phyloP scores from a whole-genome alignment of 306 rosid species.

The Biancaea sappan region DNA sequence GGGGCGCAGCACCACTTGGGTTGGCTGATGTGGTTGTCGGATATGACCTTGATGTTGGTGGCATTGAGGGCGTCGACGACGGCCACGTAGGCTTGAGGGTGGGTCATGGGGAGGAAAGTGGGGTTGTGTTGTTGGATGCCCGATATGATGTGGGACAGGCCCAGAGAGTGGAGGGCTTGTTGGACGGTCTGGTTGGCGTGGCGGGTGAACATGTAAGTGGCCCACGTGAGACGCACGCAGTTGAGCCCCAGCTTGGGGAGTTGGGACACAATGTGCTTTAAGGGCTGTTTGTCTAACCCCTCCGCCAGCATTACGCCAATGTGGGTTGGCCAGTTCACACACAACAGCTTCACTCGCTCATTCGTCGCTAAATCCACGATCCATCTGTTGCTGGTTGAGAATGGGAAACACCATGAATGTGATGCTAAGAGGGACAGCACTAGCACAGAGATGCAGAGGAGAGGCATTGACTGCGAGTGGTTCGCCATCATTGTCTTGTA shows the following conservation, averaged over 20 bases:
- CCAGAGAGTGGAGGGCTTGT: background rate
- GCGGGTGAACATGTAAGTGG: constrained; percentile 37
- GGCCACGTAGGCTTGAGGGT: constrained; percentile 2
- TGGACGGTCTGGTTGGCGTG: background rate
- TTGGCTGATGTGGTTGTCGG: constrained; percentile 42
- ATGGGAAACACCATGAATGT: background rate
- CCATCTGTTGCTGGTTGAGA: constrained; percentile 33
- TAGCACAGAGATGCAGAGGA: background rate
- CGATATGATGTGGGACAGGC: background rate
- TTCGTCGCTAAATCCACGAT: constrained; percentile 23
- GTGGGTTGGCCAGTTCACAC: constrained; percentile 39
- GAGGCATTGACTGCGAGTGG: background rate
- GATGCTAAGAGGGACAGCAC: background rate
- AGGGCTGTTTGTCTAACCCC: constrained; percentile 33
- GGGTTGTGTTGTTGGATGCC: constrained; percentile 16
- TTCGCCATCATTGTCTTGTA: background rate
- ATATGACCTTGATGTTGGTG: constrained; percentile 3
- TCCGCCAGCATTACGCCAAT: constrained; percentile 34
- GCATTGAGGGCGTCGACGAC: constrained; percentile 28
- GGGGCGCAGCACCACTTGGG: constrained; percentile 40
- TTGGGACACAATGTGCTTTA: constrained; percentile 1
- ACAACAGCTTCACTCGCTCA: constrained; percentile 33
- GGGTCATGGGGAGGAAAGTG: constrained; percentile 10
- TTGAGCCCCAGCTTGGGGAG: background rate
- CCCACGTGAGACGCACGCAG: constrained; percentile 39